Base-by-base conservation (phyloP, 2,329 filamentous ascomycete genomes). In the Hymenoscyphus fructigenus region DNA sequence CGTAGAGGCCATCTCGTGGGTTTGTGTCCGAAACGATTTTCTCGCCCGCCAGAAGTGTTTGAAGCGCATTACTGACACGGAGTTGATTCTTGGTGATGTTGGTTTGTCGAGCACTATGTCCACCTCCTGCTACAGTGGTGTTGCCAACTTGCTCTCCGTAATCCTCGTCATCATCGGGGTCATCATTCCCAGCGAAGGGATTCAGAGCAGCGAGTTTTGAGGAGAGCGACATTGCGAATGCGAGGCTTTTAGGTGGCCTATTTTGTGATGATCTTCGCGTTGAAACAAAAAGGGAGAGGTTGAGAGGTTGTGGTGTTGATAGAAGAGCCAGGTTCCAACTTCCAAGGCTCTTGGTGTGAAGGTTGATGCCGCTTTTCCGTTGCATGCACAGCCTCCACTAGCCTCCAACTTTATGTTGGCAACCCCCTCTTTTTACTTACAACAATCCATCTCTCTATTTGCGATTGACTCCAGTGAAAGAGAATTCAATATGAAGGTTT, bases 61-160 rank as follows among this genome's bases (percentile, higher is more conserved):
- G 83, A 55, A 90, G 74, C 0, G 85, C 84, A 66, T 80, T 79
- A 77, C 87, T 89, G 69, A 90, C 83, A 60, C 83, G 79, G 29
- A 90, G 80, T 63, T 84, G 78, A 53, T 81, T 79, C 66, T 84
- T 84, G 10, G 82, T 82, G 62, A 79, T 74, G 36, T 79, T 76
- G 14, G 80, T 81, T 50, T 65, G 57, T 6, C 67, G 67, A 60
- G 68, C 64, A 61, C 66, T 61, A 60, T 68, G 70, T 12, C 68
- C 70, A 23, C 68, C 68, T 44, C 68, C 68, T 32, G 67, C 68
- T 28, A 69, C 65, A 20, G 61, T 59, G 17, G 38, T 44, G 29
- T 38, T 44, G 29, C 38, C 53, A 6, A 56, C 41, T 57, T 59
- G 15, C n/a, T 60, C 61, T 41, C 61, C 61, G n/a, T 32, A 20